Conservation (phyloP, 1,139 yeast species). For the Yamadazyma triangularis region DNA sequence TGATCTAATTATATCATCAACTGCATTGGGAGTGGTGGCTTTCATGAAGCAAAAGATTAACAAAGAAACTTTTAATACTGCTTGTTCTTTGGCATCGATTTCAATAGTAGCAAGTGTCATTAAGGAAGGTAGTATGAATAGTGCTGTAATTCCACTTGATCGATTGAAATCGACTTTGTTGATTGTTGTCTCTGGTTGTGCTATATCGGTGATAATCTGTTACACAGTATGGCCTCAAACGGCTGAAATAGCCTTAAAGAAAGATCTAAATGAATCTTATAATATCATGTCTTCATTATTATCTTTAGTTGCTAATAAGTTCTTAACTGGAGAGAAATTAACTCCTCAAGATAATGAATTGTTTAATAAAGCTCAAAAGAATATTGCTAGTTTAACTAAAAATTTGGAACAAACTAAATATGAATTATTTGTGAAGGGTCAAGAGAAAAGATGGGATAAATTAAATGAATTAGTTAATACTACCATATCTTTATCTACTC, state of each 20-base stretch:
- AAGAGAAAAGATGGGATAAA: constrained; percentile 47
- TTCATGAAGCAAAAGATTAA: constrained; percentile 65
- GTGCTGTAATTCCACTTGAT: constrained; percentile 54
- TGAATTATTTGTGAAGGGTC: constrained; percentile 54
- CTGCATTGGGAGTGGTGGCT: constrained; percentile 62
- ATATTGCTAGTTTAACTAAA: constrained; percentile 36
- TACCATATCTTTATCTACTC: constrained; percentile 50
- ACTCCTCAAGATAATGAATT: constrained; percentile 33
- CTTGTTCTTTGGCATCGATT: constrained; percentile 74
- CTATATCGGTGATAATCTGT: constrained; percentile 56
- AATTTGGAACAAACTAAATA: constrained; percentile 57
- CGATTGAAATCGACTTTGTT: constrained; percentile 52
- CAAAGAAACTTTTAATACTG: constrained; percentile 72
- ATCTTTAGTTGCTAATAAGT: constrained; percentile 46
- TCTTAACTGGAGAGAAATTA: constrained; percentile 49
- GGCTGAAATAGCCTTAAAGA: constrained; percentile 46
- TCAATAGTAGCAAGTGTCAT: constrained; percentile 67
- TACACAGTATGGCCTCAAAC: constrained; percentile 60
- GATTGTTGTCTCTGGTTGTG: constrained; percentile 61
- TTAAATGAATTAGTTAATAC: constrained; percentile 47
- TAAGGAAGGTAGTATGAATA: constrained; percentile 71
- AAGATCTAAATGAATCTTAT: constrained; percentile 49
- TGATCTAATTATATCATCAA: constrained; percentile 52
- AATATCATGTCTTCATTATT: constrained; percentile 50
- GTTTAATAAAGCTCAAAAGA: constrained; percentile 34